These are phyloP conservation scores for Sporisorium iseilematis-ciliati DNA, from an alignment of 1,284 basidiomycete species.

Conservation along the genomic window DNA sequence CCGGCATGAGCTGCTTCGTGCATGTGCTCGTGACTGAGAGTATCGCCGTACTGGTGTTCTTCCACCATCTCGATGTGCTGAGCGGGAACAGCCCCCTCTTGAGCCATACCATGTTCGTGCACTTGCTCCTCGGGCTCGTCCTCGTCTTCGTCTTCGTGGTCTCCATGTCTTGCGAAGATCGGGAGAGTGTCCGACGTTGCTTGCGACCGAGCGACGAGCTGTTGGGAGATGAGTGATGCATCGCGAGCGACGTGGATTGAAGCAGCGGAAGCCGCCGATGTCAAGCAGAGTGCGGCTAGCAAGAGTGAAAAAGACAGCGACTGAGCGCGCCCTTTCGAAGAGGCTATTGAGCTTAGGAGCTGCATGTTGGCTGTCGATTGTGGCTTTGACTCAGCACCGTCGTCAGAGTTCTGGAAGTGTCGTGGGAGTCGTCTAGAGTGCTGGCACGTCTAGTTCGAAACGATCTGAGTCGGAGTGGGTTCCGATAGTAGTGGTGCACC, in stretches of 20 bases:
- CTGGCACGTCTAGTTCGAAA: background rate
- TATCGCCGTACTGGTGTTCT: constrained; percentile 4
- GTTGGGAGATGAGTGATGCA: constrained; percentile 6
- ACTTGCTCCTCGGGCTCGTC: constrained; percentile 10
- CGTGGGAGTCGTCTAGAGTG: background rate
- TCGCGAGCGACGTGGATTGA: constrained; percentile 7
- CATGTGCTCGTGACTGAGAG: background rate
- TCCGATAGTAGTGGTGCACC: constrained; percentile 15
- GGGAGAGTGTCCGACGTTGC: background rate
- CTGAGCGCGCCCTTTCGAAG: background rate
- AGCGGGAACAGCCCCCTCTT: background rate
- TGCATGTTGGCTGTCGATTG: constrained; percentile 9
- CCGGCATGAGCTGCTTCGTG: constrained; percentile 2
- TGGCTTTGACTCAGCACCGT: background rate
- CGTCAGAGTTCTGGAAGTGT: background rate
- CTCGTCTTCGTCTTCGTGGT: constrained; percentile 33
- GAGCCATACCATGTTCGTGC: constrained; percentile 5
- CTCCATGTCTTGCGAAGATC: constrained; percentile 29
- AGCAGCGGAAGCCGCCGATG: constrained; percentile 8
- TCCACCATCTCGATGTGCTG: background rate
- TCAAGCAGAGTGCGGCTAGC: constrained; percentile 8
- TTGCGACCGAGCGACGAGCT: background rate
- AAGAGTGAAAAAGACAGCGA: constrained; percentile 4
- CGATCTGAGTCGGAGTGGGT: background rate
- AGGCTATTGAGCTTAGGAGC: background rate